Percentiles rank a stretch among this genome's conserved stretches.
These are phyloP conservation scores for Silene noctiflora DNA, from an alignment of 179 eudicot species.

Conservation along the genomic window DNA sequence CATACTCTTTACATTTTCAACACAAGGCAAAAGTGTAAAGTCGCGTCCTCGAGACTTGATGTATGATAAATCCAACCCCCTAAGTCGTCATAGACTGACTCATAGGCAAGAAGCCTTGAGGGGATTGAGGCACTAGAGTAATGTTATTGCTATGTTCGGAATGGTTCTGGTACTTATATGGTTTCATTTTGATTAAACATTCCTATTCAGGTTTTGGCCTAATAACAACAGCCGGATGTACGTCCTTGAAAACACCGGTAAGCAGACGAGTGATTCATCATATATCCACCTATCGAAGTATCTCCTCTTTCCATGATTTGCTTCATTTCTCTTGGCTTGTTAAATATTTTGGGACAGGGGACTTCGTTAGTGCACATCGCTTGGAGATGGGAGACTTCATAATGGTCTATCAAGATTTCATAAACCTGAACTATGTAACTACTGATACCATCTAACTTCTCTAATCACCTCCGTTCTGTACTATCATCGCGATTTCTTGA, in stretches of 20 bases:
- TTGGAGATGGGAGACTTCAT: constrained; percentile 58
- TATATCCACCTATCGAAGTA: no score
- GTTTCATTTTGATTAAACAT: neutral
- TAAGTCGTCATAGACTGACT: no score
- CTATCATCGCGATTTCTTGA: neutral
- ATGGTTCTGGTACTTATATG: no score
- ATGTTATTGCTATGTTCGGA: no score
- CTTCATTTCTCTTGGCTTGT: neutral
- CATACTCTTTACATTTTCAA: no score
- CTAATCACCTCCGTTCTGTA: neutral
- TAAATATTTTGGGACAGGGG: constrained; percentile 36
- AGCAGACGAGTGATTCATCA: constrained; percentile 2
- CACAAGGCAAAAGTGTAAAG: no score
- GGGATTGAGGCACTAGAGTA: no score
- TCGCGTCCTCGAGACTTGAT: no score
- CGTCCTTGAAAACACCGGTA: constrained; percentile 73
- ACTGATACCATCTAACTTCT: neutral
- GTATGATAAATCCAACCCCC: no score
- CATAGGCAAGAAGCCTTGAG: no score
- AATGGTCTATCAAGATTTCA: constrained; percentile 46
- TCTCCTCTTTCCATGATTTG: neutral
- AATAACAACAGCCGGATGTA: constrained; percentile 79
- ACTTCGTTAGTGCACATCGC: constrained; percentile 44
- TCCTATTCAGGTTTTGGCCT: constrained; percentile 71
- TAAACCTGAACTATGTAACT: constrained; percentile 52